Evolutionary conservation across 192 early-diverging fungal genomes (phyloP).

Genomic region (Lobosporangium transversale): DNA sequence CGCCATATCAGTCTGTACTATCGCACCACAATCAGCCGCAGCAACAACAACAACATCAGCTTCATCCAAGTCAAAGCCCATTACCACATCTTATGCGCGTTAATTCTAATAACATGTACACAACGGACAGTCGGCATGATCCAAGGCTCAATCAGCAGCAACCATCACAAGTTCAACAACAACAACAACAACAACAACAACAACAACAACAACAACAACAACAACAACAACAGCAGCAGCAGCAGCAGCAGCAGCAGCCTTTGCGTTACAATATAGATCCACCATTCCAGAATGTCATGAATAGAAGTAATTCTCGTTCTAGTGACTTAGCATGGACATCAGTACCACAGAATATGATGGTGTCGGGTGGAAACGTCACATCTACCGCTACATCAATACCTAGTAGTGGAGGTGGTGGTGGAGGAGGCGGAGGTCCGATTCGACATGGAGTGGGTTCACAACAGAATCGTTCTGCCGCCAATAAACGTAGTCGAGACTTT

Average conservation of each 20-base stretch:
- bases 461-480: slow-evolving; percentile 29
- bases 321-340: slow-evolving; percentile 25
- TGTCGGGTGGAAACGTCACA: neutral
- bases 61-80: slow-evolving; percentile 12
- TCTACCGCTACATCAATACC: neutral
- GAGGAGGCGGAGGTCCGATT: slow-evolving; percentile 28
- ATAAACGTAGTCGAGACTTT: slow-evolving; percentile 45
- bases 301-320: slow-evolving; percentile 15
- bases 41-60: slow-evolving; percentile 14
- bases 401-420: neutral
- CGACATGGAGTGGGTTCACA: slow-evolving; percentile 30
- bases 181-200: slow-evolving; percentile 18
- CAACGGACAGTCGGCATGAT: slow-evolving; percentile 16
- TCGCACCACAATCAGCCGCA: neutral
- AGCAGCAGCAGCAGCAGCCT: slow-evolving; percentile 29
- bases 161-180: too few species aligned
- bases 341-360: slow-evolving; percentile 23
- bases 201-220: slow-evolving; percentile 21
- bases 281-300: slow-evolving; percentile 13
- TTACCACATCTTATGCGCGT: slow-evolving; percentile 24
- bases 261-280: slow-evolving; percentile 32
- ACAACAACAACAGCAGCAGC: slow-evolving; percentile 27
- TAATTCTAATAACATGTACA: slow-evolving; percentile 16
- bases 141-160: slow-evolving; percentile 11
- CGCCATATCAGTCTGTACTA: slow-evolving; percentile 7